Percentiles rank a stretch among this genome's conserved stretches.
Conservation (phyloP, 148 eudicot species). For the Cornus controversa region DNA sequence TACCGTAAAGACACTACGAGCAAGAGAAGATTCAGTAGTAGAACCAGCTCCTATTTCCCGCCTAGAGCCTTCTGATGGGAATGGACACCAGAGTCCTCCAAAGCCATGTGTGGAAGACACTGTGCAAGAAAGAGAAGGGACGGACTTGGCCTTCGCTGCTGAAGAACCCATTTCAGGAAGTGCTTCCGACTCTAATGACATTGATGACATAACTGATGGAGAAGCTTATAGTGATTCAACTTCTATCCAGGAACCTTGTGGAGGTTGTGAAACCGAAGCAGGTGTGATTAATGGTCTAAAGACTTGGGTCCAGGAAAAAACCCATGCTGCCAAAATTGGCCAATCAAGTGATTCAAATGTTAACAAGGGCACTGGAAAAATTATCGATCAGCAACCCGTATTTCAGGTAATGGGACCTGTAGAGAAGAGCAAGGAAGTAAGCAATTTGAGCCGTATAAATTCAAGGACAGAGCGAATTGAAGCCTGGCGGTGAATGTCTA, state of each 20-base stretch:
- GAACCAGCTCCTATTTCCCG: constrained; percentile 34
- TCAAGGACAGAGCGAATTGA: constrained; percentile 48
- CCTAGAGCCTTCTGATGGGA: constrained; percentile 51
- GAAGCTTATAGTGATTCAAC: constrained; percentile 24
- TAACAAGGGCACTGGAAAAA: constrained; percentile 14
- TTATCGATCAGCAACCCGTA: constrained; percentile 8
- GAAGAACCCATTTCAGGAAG: constrained; percentile 42
- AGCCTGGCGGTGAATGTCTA: constrained; percentile 51
- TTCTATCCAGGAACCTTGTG: constrained; percentile 30
- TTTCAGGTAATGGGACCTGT: constrained; percentile 18
- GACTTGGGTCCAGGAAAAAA: constrained; percentile 1
- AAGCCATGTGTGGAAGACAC: constrained; percentile 29
- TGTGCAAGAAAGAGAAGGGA: constrained; percentile 36
- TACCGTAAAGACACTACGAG: constrained; percentile 52
- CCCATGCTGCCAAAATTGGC: constrained; percentile 10
- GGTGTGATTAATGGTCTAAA: constrained; percentile 12
- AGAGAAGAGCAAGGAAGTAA: constrained; percentile 37
- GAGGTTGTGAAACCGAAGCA: constrained; percentile 30
- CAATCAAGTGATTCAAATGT: constrained; percentile 37
- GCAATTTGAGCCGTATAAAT: constrained; percentile 50
- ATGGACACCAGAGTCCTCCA: constrained; percentile 56
- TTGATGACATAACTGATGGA: constrained; percentile 8
- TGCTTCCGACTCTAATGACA: constrained; percentile 25
- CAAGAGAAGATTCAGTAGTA: constrained; percentile 47
- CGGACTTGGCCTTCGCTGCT: constrained; percentile 24